These are phyloP conservation scores for Citrus trifoliata DNA, from an alignment of 345 rosid species.

Conservation along the genomic window DNA sequence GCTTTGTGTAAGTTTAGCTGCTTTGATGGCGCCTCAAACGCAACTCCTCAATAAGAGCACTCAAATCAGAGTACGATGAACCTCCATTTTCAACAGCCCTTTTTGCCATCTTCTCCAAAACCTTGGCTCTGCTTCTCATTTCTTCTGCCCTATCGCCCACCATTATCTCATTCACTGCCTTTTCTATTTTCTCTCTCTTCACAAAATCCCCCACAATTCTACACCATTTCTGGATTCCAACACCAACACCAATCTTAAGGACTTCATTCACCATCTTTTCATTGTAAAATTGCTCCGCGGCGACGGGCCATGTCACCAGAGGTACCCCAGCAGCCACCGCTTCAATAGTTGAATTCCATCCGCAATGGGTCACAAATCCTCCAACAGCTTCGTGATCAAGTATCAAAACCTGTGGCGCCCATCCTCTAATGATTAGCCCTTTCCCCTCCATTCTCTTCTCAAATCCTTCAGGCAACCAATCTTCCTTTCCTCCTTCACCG, in stretches of 20 bases:
- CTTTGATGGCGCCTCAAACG: not conserved
- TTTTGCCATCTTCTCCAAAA: conserved; percentile 30
- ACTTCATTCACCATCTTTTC: conserved; percentile 39
- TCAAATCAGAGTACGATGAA: conserved; percentile 38
- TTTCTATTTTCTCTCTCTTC: conserved; percentile 26
- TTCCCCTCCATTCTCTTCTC: conserved; percentile 30
- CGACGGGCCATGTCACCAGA: conserved; percentile 47
- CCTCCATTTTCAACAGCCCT: conserved; percentile 42
- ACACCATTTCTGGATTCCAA: conserved; percentile 28
- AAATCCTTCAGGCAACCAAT: conserved; percentile 33
- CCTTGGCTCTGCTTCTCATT: conserved; percentile 22
- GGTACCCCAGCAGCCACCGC: conserved; percentile 41
- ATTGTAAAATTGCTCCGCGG: conserved; percentile 45
- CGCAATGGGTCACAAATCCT: conserved; percentile 50
- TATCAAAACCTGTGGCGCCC: conserved; percentile 51
- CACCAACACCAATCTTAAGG: conserved; percentile 31
- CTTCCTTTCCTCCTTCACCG: conserved; percentile 4
- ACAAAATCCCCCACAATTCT: conserved; percentile 13
- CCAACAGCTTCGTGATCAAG: conserved; percentile 45
- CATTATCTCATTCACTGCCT: conserved; percentile 23
- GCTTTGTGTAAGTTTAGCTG: not conserved
- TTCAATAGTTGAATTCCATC: conserved; percentile 52
- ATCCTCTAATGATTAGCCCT: conserved; percentile 36
- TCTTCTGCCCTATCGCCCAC: conserved; percentile 43
- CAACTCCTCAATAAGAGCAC: conserved; percentile 31